Base-by-base conservation (phyloP, 495 filamentous ascomycete genomes). In the Penicillium angulare region DNA sequence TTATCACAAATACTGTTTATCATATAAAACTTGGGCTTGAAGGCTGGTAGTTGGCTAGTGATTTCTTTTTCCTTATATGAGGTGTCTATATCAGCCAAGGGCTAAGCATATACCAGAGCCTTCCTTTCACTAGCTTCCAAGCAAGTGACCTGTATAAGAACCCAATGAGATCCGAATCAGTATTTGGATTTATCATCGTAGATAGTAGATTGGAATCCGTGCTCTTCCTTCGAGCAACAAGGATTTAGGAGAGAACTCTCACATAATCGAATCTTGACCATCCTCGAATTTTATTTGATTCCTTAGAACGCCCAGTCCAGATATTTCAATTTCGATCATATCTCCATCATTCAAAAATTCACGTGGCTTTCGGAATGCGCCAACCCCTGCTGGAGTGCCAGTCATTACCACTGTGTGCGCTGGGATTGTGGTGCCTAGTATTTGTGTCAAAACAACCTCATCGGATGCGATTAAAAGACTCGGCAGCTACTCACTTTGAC, bases 391-490 rank as follows among this genome's bases (percentile, higher is more conserved):
- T 5, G 48, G 48, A 12, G 40, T 51, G 0, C 48, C 48, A 0
- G 48, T 51, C 48, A 51, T 51, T 2, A 51, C 40, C 15, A 44
- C 48, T 1, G 40, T 51, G 15, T 86, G 85, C 2, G 84, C 83
- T 31, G 85, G 58, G 29, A 89, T 60, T 4, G 86, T 89, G 17
- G 85, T 87, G 31, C 86, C 87, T 55, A n/a, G n/a, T n/a, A n/a
- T n/a, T n/a, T n/a, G n/a, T n/a, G n/a, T n/a, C n/a, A n/a, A n/a
- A n/a, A n/a, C n/a, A n/a, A n/a, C n/a, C n/a, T n/a, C n/a, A n/a
- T n/a, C n/a, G n/a, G n/a, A n/a, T n/a, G 13, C 1, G 13, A 6
- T n/a, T n/a, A n/a, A n/a, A n/a, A n/a, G n/a, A n/a, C 1, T 31
- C 8, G 1, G 1, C 8, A 31, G 27, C 13, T 9, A 6, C 27